Evolutionary conservation across 2,329 filamentous ascomycete species (phyloP), one percentile per base, ranked within the genome.

Genomic region (Alternaria metachromatica): DNA sequence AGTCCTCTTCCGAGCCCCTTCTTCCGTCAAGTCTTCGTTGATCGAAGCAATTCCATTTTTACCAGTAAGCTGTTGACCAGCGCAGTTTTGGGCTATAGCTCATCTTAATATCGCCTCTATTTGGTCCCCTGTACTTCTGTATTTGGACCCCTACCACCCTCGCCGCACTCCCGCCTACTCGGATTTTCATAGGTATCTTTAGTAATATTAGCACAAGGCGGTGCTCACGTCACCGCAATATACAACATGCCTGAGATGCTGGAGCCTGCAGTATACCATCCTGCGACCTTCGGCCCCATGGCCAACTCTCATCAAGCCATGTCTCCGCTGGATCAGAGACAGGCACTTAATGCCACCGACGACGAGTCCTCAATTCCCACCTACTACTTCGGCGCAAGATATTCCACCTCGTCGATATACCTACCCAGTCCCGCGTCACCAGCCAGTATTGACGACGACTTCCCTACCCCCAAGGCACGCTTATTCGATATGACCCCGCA

Each of bases 401-500:
- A 76, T 64, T 78, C 76, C 25, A 64, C 75, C 49, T 70, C 71
- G 49, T 76, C 76, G 41, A 72, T 69, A 55, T 75, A 74, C 53
- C 70, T 72, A 18, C 70, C 77, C 49, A 75, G 73, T 56, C 62
- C 74, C 62, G 61, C 65, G 30, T 82, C 82, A 28, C 85, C 85
- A 13, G 80, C 81, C 23, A 80, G 83, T 70, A 81, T 81, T 71
- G 84, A 86, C 72, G 84, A 86, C 59, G 84, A 92, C 76, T 93
- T 93, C 75, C 91, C 90, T 45, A 92, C 90, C 9, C 90, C 90
- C n/a, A 85, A 88, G 72, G 90, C 87, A 74, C 83, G 89, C 60
- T 86, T 89, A 37, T 88, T 87, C 55, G 89, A 88, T 56, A 75
- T 75, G 71, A 72, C 68, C 61, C 70, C 72, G 53, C 84, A 85